phyloP scores from a whole-genome alignment of 1,284 basidiomycete species.

The Cryptococcus sp. region DNA sequence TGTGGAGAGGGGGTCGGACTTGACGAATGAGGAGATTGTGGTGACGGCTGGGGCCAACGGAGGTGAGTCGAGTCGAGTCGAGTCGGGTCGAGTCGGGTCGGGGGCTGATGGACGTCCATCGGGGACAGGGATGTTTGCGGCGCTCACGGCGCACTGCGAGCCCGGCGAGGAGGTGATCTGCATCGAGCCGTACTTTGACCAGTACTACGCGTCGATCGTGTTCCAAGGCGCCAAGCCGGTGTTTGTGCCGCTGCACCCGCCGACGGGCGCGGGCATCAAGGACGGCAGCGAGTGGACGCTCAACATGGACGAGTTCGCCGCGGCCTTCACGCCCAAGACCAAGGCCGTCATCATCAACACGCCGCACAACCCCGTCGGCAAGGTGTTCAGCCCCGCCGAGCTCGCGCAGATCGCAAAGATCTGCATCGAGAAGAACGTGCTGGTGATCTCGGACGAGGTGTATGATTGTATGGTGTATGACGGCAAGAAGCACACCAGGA shows the following conservation, averaged over 20 bases:
- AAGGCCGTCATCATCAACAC: constrained; percentile 94
- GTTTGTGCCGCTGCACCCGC: constrained; percentile 92
- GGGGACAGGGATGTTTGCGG: constrained; percentile 75
- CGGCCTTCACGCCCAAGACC: constrained; percentile 75
- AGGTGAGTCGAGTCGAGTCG: constrained; percentile 55
- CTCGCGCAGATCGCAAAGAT: constrained; percentile 78
- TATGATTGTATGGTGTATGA: constrained; percentile 95
- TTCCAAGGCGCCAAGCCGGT: constrained; percentile 92
- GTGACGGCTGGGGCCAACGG: constrained; percentile 96
- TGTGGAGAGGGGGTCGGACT: constrained; percentile 56
- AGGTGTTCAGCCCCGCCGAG: constrained; percentile 84
- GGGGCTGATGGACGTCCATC: constrained; percentile 4
- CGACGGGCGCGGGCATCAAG: constrained; percentile 59
- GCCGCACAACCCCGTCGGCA: constrained; percentile 93
- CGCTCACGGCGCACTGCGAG: constrained; percentile 82
- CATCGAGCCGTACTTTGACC: constrained; percentile 98
- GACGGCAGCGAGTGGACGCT: constrained; percentile 74
- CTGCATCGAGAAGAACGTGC: constrained; percentile 85
- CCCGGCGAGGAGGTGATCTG: constrained; percentile 94
- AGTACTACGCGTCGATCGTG: constrained; percentile 85
- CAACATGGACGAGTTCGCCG: constrained; percentile 77
- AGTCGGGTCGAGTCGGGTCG: not conserved
- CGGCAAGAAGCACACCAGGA: constrained; percentile 79
- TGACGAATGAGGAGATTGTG: constrained; percentile 87
- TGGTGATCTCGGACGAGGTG: constrained; percentile 97